These are phyloP conservation scores for Somion occarium DNA, from an alignment of 1,284 basidiomycete genomes.

Conservation along the genomic window DNA sequence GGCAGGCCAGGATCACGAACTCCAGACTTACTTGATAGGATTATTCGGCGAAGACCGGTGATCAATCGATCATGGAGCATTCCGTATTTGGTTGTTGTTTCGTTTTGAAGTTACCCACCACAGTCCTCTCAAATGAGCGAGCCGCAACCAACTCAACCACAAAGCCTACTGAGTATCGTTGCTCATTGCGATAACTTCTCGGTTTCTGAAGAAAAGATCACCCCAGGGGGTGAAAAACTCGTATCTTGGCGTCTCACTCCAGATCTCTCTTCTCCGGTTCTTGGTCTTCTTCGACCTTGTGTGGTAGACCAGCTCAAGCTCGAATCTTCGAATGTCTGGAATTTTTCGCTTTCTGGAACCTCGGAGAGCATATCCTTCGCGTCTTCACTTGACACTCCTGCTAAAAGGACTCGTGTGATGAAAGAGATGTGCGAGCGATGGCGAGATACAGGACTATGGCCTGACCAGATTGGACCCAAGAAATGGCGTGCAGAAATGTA, in stretches of 20 bases:
- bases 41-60: too few species aligned
- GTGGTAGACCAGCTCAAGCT: slow-evolving; percentile 47
- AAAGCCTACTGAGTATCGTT: slow-evolving; percentile 53
- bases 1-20: too few species aligned
- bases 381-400: slow-evolving; percentile 43
- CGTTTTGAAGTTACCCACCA: neutral
- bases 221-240: slow-evolving; percentile 31
- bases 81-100: too few species aligned
- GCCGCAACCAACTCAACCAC: neutral
- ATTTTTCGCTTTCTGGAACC: slow-evolving; percentile 21
- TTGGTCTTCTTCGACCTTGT: slow-evolving; percentile 60
- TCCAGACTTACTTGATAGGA: too few species aligned
- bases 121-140: neutral
- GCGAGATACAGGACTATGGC: slow-evolving; percentile 59
- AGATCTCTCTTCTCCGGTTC: slow-evolving; percentile 41
- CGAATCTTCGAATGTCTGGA: slow-evolving; percentile 21
- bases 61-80: too few species aligned
- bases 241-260: slow-evolving; percentile 48
- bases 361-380: slow-evolving; percentile 47
- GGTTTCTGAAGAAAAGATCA: neutral
- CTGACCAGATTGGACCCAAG: slow-evolving; percentile 60
- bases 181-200: slow-evolving; percentile 62
- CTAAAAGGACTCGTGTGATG: slow-evolving; percentile 55
- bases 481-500: slow-evolving; percentile 88
- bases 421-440: slow-evolving; percentile 62